These are phyloP conservation scores for Gastrolobium bilobum DNA, from an alignment of 306 rosid genomes.

Conservation along the genomic window DNA sequence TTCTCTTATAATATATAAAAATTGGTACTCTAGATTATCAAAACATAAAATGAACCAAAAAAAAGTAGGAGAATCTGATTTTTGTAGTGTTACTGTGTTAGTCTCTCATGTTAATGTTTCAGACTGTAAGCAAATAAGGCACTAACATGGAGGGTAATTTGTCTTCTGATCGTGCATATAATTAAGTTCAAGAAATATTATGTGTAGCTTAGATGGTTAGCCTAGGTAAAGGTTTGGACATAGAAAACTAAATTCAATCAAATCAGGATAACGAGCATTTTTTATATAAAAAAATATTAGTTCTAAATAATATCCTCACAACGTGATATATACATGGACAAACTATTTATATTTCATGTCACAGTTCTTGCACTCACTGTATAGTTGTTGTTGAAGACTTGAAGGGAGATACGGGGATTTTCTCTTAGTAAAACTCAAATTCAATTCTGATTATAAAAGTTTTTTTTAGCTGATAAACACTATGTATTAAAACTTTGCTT, in stretches of 20 bases:
- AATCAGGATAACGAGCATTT: not conserved
- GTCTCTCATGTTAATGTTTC: not conserved
- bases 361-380: not conserved
- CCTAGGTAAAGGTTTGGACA: not conserved
- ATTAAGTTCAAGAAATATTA: not conserved
- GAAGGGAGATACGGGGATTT: not conserved
- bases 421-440: constrained; percentile 28
- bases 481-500: not conserved
- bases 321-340: not conserved
- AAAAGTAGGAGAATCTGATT: not conserved
- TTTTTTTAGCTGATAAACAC: not conserved
- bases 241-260: not conserved
- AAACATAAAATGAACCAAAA: not conserved
- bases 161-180: not conserved
- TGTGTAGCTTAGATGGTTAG: not conserved
- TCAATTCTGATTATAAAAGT: not conserved
- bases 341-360: not conserved
- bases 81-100: not conserved
- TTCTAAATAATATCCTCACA: not conserved
- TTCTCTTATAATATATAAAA: too few relatives aligned
- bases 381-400: not conserved
- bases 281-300: too few relatives aligned
- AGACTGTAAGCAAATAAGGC: too few relatives aligned
- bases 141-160: too few relatives aligned
- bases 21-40: too few relatives aligned